Percentiles rank a stretch among this genome's conserved stretches.
These are phyloP conservation scores for Chaetothyriales sp. DNA, from an alignment of 2,329 filamentous ascomycete genomes.

Conservation along the genomic window DNA sequence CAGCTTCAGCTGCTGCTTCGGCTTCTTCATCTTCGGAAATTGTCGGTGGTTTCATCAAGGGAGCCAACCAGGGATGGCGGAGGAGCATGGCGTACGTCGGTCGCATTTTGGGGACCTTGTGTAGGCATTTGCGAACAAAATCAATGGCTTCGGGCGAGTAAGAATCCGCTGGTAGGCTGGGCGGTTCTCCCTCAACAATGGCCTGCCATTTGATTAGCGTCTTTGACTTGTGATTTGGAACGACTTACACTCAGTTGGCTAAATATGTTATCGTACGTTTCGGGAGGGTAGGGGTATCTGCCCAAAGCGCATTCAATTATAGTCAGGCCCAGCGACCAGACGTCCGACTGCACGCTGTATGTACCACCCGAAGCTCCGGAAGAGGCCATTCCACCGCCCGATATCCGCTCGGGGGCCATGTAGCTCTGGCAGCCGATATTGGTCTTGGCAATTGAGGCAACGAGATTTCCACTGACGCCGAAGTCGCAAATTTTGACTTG, in stretches of 20 bases:
- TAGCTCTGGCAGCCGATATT: conserved; percentile 99
- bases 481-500: conserved; percentile 99
- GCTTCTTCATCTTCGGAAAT: conserved; percentile 60
- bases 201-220: conserved; percentile 44
- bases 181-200: conserved; percentile 94
- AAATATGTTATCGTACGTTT: conserved; percentile 97
- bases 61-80: conserved; percentile 73
- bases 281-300: conserved; percentile 87
- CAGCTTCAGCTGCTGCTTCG: conserved; percentile 32
- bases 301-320: conserved; percentile 95
- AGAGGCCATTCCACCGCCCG: conserved; percentile 65
- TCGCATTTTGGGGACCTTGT: conserved; percentile 83
- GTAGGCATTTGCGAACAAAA: conserved; percentile 79
- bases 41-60: conserved; percentile 60
- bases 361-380: conserved; percentile 62
- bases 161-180: conserved; percentile 62
- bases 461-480: conserved; percentile 88
- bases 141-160: conserved; percentile 70
- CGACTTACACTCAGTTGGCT: conserved; percentile 81
- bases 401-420: conserved; percentile 95
- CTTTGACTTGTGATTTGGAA: background rate
- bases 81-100: conserved; percentile 87
- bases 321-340: conserved; percentile 89
- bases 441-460: conserved; percentile 94
- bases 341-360: conserved; percentile 94